Evolutionary conservation across 768 basidiomycete genomes (phyloP).

Genomic region (Megacollybia marginata): DNA sequence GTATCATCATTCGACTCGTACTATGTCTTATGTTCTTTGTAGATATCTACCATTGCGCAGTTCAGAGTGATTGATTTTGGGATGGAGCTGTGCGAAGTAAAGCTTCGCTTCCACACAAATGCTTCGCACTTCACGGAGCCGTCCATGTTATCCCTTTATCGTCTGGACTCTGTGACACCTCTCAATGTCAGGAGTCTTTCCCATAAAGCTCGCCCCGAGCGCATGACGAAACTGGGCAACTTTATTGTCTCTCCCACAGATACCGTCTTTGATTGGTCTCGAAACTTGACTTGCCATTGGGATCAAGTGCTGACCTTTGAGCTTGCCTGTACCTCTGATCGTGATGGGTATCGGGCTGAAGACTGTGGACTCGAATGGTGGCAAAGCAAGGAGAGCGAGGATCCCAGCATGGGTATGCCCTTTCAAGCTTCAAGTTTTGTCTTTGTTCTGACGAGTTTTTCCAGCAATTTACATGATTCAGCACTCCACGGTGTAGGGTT

Average conservation of each 20-base stretch:
- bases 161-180: neutral
- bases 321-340: neutral
- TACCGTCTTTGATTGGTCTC: neutral
- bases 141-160: neutral
- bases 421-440: neutral
- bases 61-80: conserved; percentile 17
- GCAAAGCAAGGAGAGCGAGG: neutral
- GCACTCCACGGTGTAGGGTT: neutral
- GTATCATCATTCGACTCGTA: neutral
- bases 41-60: conserved; percentile 15
- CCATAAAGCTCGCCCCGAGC: neutral
- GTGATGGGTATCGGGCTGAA: too few relatives aligned
- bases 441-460: neutral
- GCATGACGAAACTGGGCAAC: neutral
- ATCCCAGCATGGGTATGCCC: neutral
- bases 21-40: neutral
- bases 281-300: neutral
- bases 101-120: conserved; percentile 3
- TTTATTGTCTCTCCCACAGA: neutral
- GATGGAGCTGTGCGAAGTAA: conserved; percentile 11
- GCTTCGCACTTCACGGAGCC: neutral
- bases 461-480: neutral
- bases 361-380: neutral
- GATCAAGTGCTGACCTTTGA: neutral
- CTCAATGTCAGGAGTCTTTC: neutral